Percentiles rank a stretch among this genome's conserved stretches.
phyloP scores from a whole-genome alignment of 441 rosid species.

The Erodium trifolium region DNA sequence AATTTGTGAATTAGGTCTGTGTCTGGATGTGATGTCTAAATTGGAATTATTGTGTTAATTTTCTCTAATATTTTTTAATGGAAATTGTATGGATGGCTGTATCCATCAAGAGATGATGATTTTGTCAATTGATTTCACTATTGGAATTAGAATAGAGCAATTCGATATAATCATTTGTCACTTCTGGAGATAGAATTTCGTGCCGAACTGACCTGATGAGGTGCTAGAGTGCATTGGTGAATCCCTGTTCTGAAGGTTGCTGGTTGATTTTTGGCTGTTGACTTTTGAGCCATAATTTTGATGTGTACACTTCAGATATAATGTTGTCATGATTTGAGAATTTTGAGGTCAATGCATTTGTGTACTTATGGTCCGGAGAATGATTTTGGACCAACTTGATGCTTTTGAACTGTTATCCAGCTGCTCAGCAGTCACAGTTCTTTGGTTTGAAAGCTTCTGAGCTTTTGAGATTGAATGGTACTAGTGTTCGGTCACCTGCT shows the following conservation, averaged over 20 bases:
- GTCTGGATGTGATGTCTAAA: background rate
- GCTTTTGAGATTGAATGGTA: constrained; percentile 3
- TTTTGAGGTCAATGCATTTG: background rate
- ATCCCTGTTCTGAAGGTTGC: background rate
- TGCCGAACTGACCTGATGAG: too few species aligned
- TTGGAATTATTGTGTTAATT: background rate
- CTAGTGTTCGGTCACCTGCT: background rate
- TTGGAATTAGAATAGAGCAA: too few species aligned
- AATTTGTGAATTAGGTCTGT: background rate
- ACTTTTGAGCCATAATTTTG: background rate
- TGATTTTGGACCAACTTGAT: constrained; percentile 5
- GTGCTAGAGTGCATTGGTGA: too few species aligned
- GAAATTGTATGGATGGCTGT: too few species aligned
- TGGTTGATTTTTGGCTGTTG: background rate
- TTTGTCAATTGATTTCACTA: background rate
- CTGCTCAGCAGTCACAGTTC: background rate
- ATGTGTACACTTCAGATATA: background rate
- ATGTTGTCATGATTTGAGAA: background rate
- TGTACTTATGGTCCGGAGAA: background rate
- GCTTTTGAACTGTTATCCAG: constrained; percentile 4
- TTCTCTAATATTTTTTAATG: too few species aligned
- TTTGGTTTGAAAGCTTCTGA: constrained; percentile 7
- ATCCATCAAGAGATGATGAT: background rate
- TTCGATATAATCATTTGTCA: too few species aligned
- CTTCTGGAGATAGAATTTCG: too few species aligned